Evolutionary conservation across 352 stramenopile genomes (phyloP).

Genomic region (Thalassiosira ordinaria): DNA sequence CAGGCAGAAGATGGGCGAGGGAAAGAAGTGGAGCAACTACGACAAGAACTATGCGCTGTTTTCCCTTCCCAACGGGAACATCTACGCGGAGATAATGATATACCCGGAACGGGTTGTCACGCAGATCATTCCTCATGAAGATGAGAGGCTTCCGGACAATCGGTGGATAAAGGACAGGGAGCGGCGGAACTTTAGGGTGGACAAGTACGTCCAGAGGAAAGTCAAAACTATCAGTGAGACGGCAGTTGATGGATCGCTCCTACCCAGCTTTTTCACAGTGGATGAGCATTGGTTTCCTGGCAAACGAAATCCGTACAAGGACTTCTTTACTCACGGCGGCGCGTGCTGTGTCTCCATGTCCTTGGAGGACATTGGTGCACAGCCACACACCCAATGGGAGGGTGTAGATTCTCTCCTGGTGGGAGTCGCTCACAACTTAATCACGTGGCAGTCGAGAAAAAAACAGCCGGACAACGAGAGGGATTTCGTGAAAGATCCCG

Average conservation of each 20-base stretch:
- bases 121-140: background rate
- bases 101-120: background rate
- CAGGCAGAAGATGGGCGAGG: background rate
- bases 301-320: background rate
- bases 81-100: background rate
- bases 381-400: background rate
- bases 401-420: background rate
- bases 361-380: background rate
- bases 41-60: background rate
- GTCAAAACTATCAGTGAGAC: background rate
- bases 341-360: background rate
- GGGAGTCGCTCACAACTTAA: background rate
- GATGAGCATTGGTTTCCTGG: slow-evolving; percentile 3
- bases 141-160: background rate
- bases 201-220: background rate
- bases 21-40: background rate
- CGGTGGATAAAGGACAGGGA: background rate
- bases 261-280: background rate
- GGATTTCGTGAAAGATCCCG: background rate
- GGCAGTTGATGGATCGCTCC: background rate
- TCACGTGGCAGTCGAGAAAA: background rate
- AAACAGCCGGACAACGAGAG: background rate
- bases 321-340: background rate
- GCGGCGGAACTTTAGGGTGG: background rate
- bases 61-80: background rate